A percentile compares a stretch with the other conserved stretches of the same genome.
Evolutionary conservation across 805 yeast species (phyloP).

Genomic region (Ogataea allantospora): DNA sequence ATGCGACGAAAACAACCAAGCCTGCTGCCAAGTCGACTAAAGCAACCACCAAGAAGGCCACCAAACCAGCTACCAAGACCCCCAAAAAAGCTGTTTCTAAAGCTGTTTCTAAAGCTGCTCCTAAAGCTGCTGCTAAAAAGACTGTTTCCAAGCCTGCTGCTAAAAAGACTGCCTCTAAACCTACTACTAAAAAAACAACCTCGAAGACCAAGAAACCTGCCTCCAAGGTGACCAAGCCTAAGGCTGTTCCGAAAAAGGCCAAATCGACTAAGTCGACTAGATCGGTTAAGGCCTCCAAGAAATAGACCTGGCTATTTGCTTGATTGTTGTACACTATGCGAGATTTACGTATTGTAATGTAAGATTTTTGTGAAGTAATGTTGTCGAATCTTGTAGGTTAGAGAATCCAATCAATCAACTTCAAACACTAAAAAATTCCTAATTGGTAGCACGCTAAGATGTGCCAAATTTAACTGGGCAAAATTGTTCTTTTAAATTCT

Average conservation of each 20-base stretch:
- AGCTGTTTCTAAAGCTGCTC: conserved; percentile 20
- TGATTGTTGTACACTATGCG: conserved; percentile 10
- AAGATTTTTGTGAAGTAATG: not conserved
- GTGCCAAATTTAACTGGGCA: too few species aligned
- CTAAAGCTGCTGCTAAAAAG: conserved; percentile 22
- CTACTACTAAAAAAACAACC: conserved; percentile 27
- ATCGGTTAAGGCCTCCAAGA: too few species aligned
- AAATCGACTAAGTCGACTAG: too few species aligned
- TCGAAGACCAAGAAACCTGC: conserved; percentile 25
- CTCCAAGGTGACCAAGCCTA: conserved; percentile 12
- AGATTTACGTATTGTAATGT: conserved; percentile 1
- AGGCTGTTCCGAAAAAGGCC: conserved; percentile 26
- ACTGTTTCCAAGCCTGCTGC: conserved; percentile 32
- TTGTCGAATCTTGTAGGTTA: not conserved
- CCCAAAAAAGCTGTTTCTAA: conserved; percentile 29
- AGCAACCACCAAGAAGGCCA: conserved; percentile 21
- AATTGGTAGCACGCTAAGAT: too few species aligned
- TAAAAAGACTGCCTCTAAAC: conserved; percentile 31
- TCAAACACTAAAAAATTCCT: too few species aligned
- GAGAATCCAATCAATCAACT: too few species aligned
- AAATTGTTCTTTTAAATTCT: conserved; percentile 1
- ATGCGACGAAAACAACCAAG: conserved; percentile 15
- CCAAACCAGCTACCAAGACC: conserved; percentile 27
- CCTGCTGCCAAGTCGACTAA: conserved; percentile 30
- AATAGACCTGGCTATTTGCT: conserved; percentile 1